Conservation (phyloP, 2,329 filamentous ascomycete species). For the Cladosporium oxysporum region DNA sequence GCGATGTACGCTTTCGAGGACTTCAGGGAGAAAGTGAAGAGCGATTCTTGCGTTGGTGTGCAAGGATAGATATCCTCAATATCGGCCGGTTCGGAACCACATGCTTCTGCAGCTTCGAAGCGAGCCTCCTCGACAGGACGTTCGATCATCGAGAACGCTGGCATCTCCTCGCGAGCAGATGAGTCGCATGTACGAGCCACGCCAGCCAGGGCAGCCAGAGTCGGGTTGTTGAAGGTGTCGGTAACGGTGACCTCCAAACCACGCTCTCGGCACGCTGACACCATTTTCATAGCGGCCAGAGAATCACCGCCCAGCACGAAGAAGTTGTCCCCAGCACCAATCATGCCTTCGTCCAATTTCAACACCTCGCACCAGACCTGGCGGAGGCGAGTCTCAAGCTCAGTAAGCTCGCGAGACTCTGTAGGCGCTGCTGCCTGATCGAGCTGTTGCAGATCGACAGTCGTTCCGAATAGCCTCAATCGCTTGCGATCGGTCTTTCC, state of each 20-base stretch:
- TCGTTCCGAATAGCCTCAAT: slow-evolving; percentile 30
- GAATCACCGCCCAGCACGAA: slow-evolving; percentile 65
- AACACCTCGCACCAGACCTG: slow-evolving; percentile 12
- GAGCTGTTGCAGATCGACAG: slow-evolving; percentile 25
- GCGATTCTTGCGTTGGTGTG: slow-evolving; percentile 45
- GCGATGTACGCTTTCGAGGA: slow-evolving; percentile 10
- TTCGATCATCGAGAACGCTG: slow-evolving; percentile 7
- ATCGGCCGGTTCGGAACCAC: slow-evolving; percentile 9
- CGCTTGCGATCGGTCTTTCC: slow-evolving; percentile 42
- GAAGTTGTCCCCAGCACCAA: slow-evolving; percentile 55
- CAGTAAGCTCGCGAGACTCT: slow-evolving; percentile 6
- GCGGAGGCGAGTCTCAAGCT: slow-evolving; percentile 3
- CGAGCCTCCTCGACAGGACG: slow-evolving; percentile 13
- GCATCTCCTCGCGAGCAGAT: slow-evolving; percentile 14
- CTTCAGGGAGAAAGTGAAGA: slow-evolving; percentile 37
- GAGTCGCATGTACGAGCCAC: slow-evolving; percentile 8
- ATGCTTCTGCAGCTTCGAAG: slow-evolving; percentile 5
- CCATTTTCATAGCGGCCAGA: slow-evolving; percentile 62
- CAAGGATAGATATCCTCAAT: slow-evolving; percentile 47
- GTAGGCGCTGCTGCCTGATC: slow-evolving; percentile 11
- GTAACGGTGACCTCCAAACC: slow-evolving; percentile 48
- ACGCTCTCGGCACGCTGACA: slow-evolving; percentile 43
- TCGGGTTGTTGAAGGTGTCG: slow-evolving; percentile 44
- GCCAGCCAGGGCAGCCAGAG: slow-evolving; percentile 15
- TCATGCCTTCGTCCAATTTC: slow-evolving; percentile 4